Evolutionary conservation across 495 filamentous ascomycete species (phyloP).

Genomic region (Podospora tetraspora): DNA sequence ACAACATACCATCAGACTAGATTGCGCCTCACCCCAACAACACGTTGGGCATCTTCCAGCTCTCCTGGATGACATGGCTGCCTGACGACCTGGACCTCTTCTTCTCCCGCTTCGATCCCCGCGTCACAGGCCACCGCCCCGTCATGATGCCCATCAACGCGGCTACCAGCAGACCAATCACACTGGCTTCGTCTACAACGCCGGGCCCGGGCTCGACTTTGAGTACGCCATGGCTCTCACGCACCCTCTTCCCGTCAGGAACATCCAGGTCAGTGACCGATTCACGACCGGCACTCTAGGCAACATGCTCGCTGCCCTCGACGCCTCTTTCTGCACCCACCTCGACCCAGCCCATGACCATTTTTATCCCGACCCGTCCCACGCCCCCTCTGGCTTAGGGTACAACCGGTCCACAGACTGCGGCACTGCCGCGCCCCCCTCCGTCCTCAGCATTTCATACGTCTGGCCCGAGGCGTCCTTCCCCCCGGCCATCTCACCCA

Average conservation of each 20-base stretch:
- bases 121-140: not conserved
- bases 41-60: not conserved
- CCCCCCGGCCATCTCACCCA: constrained; percentile 19
- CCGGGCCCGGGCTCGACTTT: not conserved
- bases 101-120: not conserved
- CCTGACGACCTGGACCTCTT: not conserved
- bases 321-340: not conserved
- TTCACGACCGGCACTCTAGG: not conserved
- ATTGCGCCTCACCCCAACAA: not conserved
- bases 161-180: not conserved
- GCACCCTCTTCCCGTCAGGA: not conserved
- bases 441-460: not conserved
- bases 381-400: not conserved
- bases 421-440: not conserved
- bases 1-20: not conserved
- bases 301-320: not conserved
- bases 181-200: not conserved
- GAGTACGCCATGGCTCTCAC: not conserved
- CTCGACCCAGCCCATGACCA: not conserved
- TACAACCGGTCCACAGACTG: not conserved
- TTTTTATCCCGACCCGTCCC: not conserved
- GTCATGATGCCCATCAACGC: not conserved
- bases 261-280: not conserved
- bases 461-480: constrained; percentile 19
- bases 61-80: not conserved